phyloP scores from a whole-genome alignment of 331 rosid genomes.

The Stylosanthes scabra region DNA sequence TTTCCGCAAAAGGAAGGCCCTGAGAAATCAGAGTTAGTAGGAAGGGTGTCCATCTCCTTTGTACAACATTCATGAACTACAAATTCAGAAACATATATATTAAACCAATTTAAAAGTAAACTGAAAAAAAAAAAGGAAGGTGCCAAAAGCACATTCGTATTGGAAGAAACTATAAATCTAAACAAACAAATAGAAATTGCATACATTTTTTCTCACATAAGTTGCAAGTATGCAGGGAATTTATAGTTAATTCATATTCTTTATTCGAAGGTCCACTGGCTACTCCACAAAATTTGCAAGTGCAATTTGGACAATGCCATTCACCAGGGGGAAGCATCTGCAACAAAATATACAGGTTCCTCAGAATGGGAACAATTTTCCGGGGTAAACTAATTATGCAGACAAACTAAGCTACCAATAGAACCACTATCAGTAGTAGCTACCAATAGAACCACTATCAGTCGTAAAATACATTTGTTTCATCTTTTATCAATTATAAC shows the following conservation, averaged over 20 bases:
- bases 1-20: conserved; percentile 71
- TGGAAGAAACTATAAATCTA: conserved; percentile 30
- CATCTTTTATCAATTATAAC: background rate
- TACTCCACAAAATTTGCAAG: conserved; percentile 84
- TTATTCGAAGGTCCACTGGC: conserved; percentile 49
- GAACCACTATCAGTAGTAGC: conserved; percentile 17
- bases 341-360: conserved; percentile 41
- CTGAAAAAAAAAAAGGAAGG: background rate
- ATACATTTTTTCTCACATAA: conserved; percentile 92
- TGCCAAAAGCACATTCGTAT: conserved; percentile 31
- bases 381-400: conserved; percentile 6
- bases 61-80: conserved; percentile 74
- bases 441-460: conserved; percentile 25
- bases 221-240: conserved; percentile 58
- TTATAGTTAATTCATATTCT: conserved; percentile 48
- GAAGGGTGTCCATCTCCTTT: conserved; percentile 54
- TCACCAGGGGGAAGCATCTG: conserved; percentile 97
- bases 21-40: conserved; percentile 42
- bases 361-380: conserved; percentile 33
- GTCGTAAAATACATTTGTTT: background rate
- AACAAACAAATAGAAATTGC: conserved; percentile 29
- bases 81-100: conserved; percentile 40
- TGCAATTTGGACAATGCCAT: conserved; percentile 98
- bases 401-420: conserved; percentile 30
- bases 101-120: conserved; percentile 27